phyloP scores from a whole-genome alignment of 192 early-diverging fungal genomes.

The Coemansia sp. region DNA sequence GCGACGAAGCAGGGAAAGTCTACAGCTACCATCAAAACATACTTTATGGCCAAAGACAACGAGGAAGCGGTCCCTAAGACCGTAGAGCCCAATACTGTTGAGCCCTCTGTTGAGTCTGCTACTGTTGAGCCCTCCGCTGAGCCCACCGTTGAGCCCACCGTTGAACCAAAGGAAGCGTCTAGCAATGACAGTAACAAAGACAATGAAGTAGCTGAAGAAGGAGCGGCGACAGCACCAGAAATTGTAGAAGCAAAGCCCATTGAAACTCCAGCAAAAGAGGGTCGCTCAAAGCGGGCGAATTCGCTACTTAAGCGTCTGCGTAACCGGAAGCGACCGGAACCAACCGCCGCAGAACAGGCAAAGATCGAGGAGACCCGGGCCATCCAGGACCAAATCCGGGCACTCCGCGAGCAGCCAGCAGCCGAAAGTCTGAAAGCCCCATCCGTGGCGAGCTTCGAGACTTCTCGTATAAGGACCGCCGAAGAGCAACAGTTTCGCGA shows the following conservation, averaged over 20 bases:
- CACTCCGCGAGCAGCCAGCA: constrained; percentile 9
- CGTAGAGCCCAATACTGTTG: constrained; percentile 6
- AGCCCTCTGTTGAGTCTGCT: background rate
- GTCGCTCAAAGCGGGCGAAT: constrained; percentile 13
- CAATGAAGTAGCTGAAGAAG: no score
- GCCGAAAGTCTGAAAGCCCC: background rate
- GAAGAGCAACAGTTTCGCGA: constrained; percentile 23
- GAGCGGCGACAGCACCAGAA: background rate
- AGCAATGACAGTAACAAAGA: background rate
- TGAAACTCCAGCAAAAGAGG: background rate
- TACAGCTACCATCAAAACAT: constrained; percentile 24
- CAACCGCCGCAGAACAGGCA: background rate
- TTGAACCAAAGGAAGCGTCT: background rate
- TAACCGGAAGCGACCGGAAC: constrained; percentile 17
- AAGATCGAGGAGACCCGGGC: constrained; percentile 29
- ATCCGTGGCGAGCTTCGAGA: constrained; percentile 2
- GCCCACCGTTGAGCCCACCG: no score
- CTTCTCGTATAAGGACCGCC: background rate
- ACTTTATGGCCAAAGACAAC: constrained; percentile 16
- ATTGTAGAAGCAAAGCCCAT: background rate
- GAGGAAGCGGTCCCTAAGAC: background rate
- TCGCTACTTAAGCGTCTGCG: constrained; percentile 30
- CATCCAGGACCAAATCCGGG: constrained; percentile 34
- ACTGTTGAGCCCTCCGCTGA: no score
- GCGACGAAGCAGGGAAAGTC: constrained; percentile 6